Conservation (phyloP, 1,139 yeast genomes). For the Geotrichum histeridarum region DNA sequence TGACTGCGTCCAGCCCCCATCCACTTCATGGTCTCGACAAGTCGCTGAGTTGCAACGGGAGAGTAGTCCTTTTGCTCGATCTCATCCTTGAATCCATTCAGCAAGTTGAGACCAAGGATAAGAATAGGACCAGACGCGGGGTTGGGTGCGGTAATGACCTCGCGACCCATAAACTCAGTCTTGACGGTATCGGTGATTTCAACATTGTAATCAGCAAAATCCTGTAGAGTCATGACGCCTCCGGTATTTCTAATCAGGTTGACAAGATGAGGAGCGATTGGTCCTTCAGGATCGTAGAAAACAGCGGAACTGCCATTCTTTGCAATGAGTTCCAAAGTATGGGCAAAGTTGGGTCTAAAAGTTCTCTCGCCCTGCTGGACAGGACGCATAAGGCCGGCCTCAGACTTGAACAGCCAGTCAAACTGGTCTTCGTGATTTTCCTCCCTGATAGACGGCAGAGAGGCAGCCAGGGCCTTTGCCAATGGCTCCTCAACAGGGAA, state of each 20-base stretch:
- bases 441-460: slow-evolving; percentile 15
- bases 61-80: slow-evolving; percentile 37
- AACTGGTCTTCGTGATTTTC: slow-evolving; percentile 24
- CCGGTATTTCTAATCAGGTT: slow-evolving; percentile 45
- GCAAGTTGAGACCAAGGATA: slow-evolving; percentile 64
- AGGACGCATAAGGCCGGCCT: slow-evolving; percentile 34
- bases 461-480: slow-evolving; percentile 33
- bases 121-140: slow-evolving; percentile 82
- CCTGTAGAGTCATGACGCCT: slow-evolving; percentile 58
- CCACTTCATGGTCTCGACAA: slow-evolving; percentile 91
- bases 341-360: slow-evolving; percentile 55
- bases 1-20: slow-evolving; percentile 77
- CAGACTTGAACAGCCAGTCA: slow-evolving; percentile 37
- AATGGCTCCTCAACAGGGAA: slow-evolving; percentile 55
- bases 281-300: slow-evolving; percentile 79
- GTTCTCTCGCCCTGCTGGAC: slow-evolving; percentile 55
- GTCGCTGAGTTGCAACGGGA: slow-evolving; percentile 54
- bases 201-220: slow-evolving; percentile 59
- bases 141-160: slow-evolving; percentile 66
- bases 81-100: slow-evolving; percentile 40
- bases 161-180: slow-evolving; percentile 45
- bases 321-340: slow-evolving; percentile 65
- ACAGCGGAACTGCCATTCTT: slow-evolving; percentile 66
- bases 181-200: slow-evolving; percentile 53
- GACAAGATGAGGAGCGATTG: slow-evolving; percentile 58